These are phyloP conservation scores for Lepidium africanum DNA, from an alignment of 345 rosid species.

Conservation along the genomic window DNA sequence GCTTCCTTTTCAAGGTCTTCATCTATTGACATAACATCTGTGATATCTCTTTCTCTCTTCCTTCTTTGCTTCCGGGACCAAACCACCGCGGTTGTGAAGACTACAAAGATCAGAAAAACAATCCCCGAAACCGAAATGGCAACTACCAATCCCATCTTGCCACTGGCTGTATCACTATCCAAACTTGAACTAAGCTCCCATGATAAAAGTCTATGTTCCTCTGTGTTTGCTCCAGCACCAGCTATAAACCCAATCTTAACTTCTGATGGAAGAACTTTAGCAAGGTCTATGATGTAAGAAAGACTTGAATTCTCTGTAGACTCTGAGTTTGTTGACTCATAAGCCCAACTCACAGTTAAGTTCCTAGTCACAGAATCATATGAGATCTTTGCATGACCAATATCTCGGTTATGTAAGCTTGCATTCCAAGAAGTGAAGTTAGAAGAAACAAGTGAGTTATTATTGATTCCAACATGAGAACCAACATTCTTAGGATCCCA, in stretches of 20 bases:
- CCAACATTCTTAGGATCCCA: constrained; percentile 30
- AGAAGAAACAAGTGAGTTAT: constrained; percentile 9
- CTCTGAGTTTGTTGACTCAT: not conserved
- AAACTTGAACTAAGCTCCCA: constrained; percentile 31
- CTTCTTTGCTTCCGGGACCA: not conserved
- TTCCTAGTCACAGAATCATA: constrained; percentile 30
- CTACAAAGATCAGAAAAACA: not conserved
- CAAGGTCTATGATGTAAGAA: constrained; percentile 29
- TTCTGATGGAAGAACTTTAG: constrained; percentile 27
- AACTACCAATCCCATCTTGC: not conserved
- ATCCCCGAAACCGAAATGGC: constrained; percentile 10
- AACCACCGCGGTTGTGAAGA: not conserved
- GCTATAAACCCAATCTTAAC: constrained; percentile 39
- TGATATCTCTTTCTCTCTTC: not conserved
- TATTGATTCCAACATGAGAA: constrained; percentile 33
- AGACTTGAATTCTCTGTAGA: constrained; percentile 24
- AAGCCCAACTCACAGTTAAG: constrained; percentile 32
- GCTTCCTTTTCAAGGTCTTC: constrained; percentile 36
- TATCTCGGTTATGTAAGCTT: constrained; percentile 4
- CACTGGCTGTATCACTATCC: not conserved
- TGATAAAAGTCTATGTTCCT: constrained; percentile 16
- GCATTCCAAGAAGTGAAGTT: constrained; percentile 27
- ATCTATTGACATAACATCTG: constrained; percentile 17
- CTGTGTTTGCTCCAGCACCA: not conserved
- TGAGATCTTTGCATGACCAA: constrained; percentile 18